Evolutionary conservation across 1,139 yeast genomes (phyloP).

Genomic region (Casaregolazyma suthepensis): DNA sequence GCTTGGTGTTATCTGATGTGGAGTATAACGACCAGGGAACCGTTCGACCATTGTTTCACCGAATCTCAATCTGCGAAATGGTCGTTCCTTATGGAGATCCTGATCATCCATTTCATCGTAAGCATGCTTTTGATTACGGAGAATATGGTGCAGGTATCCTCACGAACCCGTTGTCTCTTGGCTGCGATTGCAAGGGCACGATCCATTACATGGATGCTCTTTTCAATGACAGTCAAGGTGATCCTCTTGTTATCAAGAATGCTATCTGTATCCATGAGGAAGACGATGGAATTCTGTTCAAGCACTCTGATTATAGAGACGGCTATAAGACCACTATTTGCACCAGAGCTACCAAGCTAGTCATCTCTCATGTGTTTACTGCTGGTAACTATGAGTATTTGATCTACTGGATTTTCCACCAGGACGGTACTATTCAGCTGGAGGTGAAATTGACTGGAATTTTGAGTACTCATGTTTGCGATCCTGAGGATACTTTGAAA

Average conservation of each 20-base stretch:
- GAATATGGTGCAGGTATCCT: slow-evolving; percentile 84
- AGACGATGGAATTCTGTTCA: slow-evolving; percentile 71
- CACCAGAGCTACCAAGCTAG: slow-evolving; percentile 67
- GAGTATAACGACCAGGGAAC: slow-evolving; percentile 51
- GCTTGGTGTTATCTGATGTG: slow-evolving; percentile 70
- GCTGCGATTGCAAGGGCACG: slow-evolving; percentile 82
- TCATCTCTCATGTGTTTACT: slow-evolving; percentile 73
- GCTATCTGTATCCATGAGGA: slow-evolving; percentile 83
- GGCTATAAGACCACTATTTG: slow-evolving; percentile 56
- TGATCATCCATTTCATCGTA: slow-evolving; percentile 73
- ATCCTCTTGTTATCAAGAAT: slow-evolving; percentile 62
- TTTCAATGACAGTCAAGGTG: slow-evolving; percentile 61
- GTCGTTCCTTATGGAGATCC: slow-evolving; percentile 82
- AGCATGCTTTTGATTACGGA: slow-evolving; percentile 81
- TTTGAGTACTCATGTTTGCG: slow-evolving; percentile 29
- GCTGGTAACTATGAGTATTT: slow-evolving; percentile 85
- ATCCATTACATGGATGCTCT: slow-evolving; percentile 76
- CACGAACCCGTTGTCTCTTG: slow-evolving; percentile 71
- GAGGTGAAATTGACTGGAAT: slow-evolving; percentile 79
- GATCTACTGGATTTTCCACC: slow-evolving; percentile 75
- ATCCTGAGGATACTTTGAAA: slow-evolving; percentile 57
- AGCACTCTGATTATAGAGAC: slow-evolving; percentile 81
- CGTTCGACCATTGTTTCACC: slow-evolving; percentile 48
- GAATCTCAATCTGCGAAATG: slow-evolving; percentile 76
- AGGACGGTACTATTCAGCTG: slow-evolving; percentile 74